These are phyloP conservation scores for Chaetomium sp. DNA, from an alignment of 2,329 filamentous ascomycete genomes.

Conservation along the genomic window DNA sequence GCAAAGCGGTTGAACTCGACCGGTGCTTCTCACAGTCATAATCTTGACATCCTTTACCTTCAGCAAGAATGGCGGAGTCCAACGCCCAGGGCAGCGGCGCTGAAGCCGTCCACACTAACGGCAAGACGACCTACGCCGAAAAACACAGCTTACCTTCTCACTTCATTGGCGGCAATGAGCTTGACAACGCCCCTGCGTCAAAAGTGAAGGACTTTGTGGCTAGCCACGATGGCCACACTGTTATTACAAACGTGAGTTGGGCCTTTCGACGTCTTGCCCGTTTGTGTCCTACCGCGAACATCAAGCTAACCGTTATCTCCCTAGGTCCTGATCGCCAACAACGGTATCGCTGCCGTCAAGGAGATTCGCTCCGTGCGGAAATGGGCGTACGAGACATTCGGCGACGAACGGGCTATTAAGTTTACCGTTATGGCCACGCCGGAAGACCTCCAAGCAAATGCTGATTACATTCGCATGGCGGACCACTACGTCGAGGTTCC, in stretches of 20 bases:
- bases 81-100: conserved; percentile 40
- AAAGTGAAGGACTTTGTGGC: conserved; percentile 96
- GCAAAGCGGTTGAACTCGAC: conserved; percentile 8
- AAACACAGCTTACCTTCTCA: conserved; percentile 81
- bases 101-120: conserved; percentile 48
- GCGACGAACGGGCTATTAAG: conserved; percentile 95
- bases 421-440: conserved; percentile 99
- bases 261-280: no score
- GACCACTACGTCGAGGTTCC: conserved; percentile 99
- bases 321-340: conserved; percentile 97
- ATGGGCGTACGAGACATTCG: conserved; percentile 99
- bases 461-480: conserved; percentile 99
- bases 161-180: conserved; percentile 91
- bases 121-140: conserved; percentile 64
- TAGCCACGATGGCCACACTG: conserved; percentile 84
- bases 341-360: conserved; percentile 98
- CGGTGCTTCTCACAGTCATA: background rate
- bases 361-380: conserved; percentile 98
- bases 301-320: background rate
- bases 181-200: conserved; percentile 74
- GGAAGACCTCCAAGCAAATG: conserved; percentile 94
- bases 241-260: conserved; percentile 85
- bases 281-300: background rate
- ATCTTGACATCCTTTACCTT: conserved; percentile 15
- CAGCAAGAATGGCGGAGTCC: conserved; percentile 45